phyloP scores from a whole-genome alignment of 805 yeast genomes.

The Wickerhamomyces canadensis region DNA sequence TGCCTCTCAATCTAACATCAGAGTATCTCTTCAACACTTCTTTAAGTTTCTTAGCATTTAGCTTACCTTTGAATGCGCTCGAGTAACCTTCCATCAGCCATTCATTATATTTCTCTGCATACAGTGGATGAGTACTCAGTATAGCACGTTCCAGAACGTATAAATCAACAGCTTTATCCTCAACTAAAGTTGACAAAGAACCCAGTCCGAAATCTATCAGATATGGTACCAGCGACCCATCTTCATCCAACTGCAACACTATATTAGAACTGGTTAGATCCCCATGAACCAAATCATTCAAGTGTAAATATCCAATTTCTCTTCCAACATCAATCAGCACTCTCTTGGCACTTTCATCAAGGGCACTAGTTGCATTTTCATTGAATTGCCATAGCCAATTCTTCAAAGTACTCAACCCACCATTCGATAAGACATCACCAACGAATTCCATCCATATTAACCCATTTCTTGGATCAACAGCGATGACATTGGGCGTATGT shows the following conservation, averaged over 20 bases:
- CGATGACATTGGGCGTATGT: constrained; percentile 66
- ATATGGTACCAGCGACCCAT: constrained; percentile 37
- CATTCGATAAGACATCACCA: constrained; percentile 47
- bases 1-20: constrained; percentile 85
- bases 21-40: constrained; percentile 65
- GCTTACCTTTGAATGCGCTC: constrained; percentile 28
- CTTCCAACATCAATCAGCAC: constrained; percentile 55
- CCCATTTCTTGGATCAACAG: constrained; percentile 74
- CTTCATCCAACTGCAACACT: constrained; percentile 35
- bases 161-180: constrained; percentile 95
- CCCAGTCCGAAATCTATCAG: constrained; percentile 92
- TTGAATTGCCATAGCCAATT: constrained; percentile 66
- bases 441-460: constrained; percentile 84
- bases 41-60: constrained; percentile 33
- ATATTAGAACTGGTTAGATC: constrained; percentile 91
- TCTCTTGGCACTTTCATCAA: constrained; percentile 32
- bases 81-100: constrained; percentile 74
- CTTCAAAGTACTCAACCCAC: constrained; percentile 56
- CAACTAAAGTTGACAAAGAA: constrained; percentile 66
- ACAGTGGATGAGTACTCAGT: constrained; percentile 80
- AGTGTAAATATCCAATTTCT: constrained; percentile 66
- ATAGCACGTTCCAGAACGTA: constrained; percentile 93
- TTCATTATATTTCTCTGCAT: constrained; percentile 53
- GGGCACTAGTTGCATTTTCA: constrained; percentile 23
- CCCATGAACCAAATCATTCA: constrained; percentile 81